These are phyloP conservation scores for Dovyalis caffra DNA, from an alignment of 345 rosid species.

Conservation along the genomic window DNA sequence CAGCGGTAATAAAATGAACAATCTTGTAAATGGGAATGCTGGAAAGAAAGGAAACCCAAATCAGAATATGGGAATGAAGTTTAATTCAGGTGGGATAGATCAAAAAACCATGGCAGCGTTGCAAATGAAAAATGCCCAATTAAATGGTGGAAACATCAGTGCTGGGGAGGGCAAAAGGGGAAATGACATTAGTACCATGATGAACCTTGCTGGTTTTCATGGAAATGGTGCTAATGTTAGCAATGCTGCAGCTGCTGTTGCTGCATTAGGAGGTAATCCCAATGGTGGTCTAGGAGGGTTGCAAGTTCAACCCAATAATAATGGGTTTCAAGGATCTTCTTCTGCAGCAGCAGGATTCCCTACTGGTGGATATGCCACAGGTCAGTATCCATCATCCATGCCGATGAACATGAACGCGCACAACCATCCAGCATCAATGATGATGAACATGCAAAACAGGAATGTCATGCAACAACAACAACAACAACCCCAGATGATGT, in stretches of 20 bases:
- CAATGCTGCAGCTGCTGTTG: constrained; percentile 13
- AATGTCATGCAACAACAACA: constrained; percentile 46
- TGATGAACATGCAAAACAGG: constrained; percentile 56
- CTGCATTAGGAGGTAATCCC: constrained; percentile 32
- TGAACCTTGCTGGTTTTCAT: constrained; percentile 49
- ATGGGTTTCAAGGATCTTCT: constrained; percentile 34
- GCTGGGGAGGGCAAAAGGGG: constrained; percentile 31
- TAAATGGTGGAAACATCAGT: constrained; percentile 24
- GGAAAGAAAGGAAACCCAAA: constrained; percentile 55
- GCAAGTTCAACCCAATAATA: constrained; percentile 27
- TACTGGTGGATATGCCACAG: constrained; percentile 26
- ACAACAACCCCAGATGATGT: constrained; percentile 70
- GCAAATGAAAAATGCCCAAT: constrained; percentile 47
- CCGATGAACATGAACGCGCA: constrained; percentile 47
- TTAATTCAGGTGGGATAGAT: constrained; percentile 39
- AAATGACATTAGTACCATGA: constrained; percentile 47
- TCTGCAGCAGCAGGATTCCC: constrained; percentile 28
- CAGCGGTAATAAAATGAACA: constrained; percentile 34
- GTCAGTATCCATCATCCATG: constrained; percentile 41
- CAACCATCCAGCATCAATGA: constrained; percentile 36
- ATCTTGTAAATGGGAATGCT: constrained; percentile 35
- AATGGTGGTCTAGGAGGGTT: constrained; percentile 34
- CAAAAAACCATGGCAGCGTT: constrained; percentile 49
- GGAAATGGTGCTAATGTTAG: constrained; percentile 26
- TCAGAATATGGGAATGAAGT: constrained; percentile 43